Evolutionary conservation across 2,329 filamentous ascomycete genomes (phyloP).

Genomic region (Teratosphaeria nubilosa): DNA sequence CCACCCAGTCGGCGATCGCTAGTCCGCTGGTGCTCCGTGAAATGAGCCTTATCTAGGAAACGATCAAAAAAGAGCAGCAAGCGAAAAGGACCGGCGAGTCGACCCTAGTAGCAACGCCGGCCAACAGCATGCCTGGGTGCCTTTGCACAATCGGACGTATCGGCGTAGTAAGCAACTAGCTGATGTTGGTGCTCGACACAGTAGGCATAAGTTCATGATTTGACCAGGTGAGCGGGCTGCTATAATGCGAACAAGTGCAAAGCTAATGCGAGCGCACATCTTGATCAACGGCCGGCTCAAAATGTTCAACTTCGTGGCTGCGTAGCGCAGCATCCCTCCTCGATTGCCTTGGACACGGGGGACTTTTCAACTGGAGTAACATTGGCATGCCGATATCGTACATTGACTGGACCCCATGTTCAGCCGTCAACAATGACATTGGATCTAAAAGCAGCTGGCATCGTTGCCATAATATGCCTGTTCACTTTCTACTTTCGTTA

Average conservation of each 20-base stretch:
- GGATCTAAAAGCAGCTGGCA: conserved; percentile 11
- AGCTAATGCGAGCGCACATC: conserved; percentile 25
- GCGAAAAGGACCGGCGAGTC: conserved; percentile 3
- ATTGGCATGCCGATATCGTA: conserved; percentile 29
- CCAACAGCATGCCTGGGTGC: conserved; percentile 4
- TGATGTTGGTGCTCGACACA: conserved; percentile 23
- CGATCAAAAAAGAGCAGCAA: conserved; percentile 7
- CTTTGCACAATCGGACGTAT: conserved; percentile 15
- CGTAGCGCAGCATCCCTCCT: conserved; percentile 37
- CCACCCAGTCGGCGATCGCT: conserved; percentile 50
- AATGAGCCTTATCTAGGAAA: conserved; percentile 47
- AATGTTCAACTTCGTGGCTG: conserved; percentile 34
- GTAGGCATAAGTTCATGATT: conserved; percentile 8
- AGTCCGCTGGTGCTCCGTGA: conserved; percentile 56
- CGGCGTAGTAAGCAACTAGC: conserved; percentile 29
- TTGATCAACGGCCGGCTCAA: conserved; percentile 2
- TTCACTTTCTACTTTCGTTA: conserved; percentile 15
- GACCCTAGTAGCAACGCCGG: conserved; percentile 5
- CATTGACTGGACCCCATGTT: conserved; percentile 28
- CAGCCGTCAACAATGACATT: conserved; percentile 35
- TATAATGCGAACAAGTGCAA: conserved; percentile 45
- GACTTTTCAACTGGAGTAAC: conserved; percentile 23
- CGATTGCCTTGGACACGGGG: conserved; percentile 22
- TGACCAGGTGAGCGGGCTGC: conserved; percentile 22
- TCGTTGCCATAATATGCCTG: conserved; percentile 15